Percentiles rank a stretch among this genome's conserved stretches.
Evolutionary conservation across 768 basidiomycete genomes (phyloP).

Genomic region (Albatrellus ellisii): DNA sequence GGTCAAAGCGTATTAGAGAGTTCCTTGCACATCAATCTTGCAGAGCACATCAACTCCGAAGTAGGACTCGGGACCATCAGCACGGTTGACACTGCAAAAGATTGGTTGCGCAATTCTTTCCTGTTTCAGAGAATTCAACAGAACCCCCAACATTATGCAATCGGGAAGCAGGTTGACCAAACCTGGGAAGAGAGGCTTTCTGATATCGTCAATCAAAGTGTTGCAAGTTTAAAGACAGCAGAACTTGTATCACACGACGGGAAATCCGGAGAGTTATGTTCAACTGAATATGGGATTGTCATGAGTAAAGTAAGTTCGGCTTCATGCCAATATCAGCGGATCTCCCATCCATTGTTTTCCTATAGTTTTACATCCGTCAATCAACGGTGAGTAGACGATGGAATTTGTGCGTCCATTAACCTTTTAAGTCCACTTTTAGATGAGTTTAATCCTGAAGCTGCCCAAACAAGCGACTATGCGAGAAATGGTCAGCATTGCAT

Average conservation of each 20-base stretch:
- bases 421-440: slow-evolving; percentile 33
- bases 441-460: slow-evolving; percentile 50
- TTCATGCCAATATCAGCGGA: neutral
- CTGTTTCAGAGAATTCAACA: slow-evolving; percentile 74
- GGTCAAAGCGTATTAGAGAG: slow-evolving; percentile 77
- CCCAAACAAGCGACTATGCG: slow-evolving; percentile 40
- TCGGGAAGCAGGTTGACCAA: slow-evolving; percentile 40
- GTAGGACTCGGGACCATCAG: slow-evolving; percentile 80
- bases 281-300: slow-evolving; percentile 72
- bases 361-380: slow-evolving; percentile 64
- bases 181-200: slow-evolving; percentile 64
- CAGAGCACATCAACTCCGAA: slow-evolving; percentile 92
- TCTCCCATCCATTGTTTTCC: slow-evolving; percentile 7
- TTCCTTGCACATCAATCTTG: slow-evolving; percentile 66
- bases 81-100: slow-evolving; percentile 50
- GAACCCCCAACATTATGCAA: slow-evolving; percentile 69
- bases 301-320: slow-evolving; percentile 62
- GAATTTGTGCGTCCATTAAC: slow-evolving; percentile 1
- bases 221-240: slow-evolving; percentile 44
- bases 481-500: slow-evolving; percentile 42
- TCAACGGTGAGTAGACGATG: slow-evolving; percentile 33
- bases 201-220: slow-evolving; percentile 57
- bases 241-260: slow-evolving; percentile 35
- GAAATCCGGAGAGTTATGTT: slow-evolving; percentile 29
- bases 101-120: slow-evolving; percentile 81